These are phyloP conservation scores for Penicillium salamii DNA, from an alignment of 495 filamentous ascomycete species.

Conservation along the genomic window DNA sequence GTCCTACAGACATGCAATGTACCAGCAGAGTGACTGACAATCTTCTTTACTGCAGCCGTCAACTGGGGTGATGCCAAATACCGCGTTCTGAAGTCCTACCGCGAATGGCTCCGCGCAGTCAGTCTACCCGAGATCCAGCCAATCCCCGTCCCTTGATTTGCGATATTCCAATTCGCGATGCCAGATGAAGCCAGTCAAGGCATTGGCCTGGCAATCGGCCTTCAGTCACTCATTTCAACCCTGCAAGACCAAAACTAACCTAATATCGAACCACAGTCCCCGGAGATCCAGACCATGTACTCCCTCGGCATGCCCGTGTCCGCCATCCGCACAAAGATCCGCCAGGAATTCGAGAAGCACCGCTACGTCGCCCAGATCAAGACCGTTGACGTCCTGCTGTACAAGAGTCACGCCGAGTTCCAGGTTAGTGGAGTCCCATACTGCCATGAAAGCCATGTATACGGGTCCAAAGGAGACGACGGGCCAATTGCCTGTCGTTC, in stretches of 20 bases:
- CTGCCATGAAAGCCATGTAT: not conserved
- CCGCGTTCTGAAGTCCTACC: slow-evolving; percentile 81
- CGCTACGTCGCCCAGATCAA: slow-evolving; percentile 85
- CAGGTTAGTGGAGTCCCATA: slow-evolving; percentile 53
- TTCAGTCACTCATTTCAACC: not conserved
- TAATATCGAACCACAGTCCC: slow-evolving; percentile 61
- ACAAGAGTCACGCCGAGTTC: slow-evolving; percentile 84
- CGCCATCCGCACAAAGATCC: slow-evolving; percentile 84
- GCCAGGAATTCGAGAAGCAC: slow-evolving; percentile 96
- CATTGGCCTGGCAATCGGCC: not conserved
- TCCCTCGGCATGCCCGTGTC: slow-evolving; percentile 84
- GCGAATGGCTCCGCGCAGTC: slow-evolving; percentile 93
- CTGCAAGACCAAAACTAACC: slow-evolving; percentile 13
- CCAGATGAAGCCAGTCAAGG: not conserved
- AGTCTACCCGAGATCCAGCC: slow-evolving; percentile 34
- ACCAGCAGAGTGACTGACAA: slow-evolving; percentile 19
- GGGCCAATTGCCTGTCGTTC: not conserved
- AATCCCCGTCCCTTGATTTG: slow-evolving; percentile 9
- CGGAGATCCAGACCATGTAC: slow-evolving; percentile 96
- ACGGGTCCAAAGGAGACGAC: not conserved
- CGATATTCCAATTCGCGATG: not conserved
- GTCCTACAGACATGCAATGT: not conserved
- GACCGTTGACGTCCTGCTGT: slow-evolving; percentile 83
- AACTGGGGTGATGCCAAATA: slow-evolving; percentile 83
- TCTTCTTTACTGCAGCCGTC: slow-evolving; percentile 54